Evolutionary conservation across 306 rosid species (phyloP).

Genomic region (Luffa aegyptiaca): DNA sequence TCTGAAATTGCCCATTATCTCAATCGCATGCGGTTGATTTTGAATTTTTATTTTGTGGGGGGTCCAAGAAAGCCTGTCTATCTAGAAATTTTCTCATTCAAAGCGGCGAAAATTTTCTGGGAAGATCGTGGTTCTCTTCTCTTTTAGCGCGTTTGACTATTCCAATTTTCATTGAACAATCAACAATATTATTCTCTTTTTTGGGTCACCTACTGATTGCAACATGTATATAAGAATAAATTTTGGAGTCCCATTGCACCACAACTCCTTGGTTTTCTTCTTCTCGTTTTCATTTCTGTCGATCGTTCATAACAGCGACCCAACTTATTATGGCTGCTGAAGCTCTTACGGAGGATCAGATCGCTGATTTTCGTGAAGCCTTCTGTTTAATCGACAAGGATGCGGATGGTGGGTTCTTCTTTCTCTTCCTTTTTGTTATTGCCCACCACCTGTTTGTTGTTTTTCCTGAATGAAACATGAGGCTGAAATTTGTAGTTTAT

Average conservation of each 20-base stretch:
- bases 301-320: neutral
- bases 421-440: neutral
- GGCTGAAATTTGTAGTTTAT: neutral
- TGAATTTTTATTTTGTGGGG: neutral
- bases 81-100: constrained; percentile 6
- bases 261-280: neutral
- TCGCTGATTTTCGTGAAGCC: constrained; percentile 44
- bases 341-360: constrained; percentile 28
- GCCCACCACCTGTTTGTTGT: neutral
- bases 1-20: neutral
- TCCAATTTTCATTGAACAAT: neutral
- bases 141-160: constrained; percentile 9
- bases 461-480: neutral
- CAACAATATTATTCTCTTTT: neutral
- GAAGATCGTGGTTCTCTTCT: neutral
- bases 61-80: neutral
- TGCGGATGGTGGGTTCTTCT: constrained; percentile 28
- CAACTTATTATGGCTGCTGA: constrained; percentile 13
- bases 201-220: constrained; percentile 4
- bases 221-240: neutral
- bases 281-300: neutral
- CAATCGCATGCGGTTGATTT: neutral
- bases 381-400: constrained; percentile 39
- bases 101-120: neutral
- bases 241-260: neutral